phyloP scores from a whole-genome alignment of 2,329 filamentous ascomycete genomes.

The Ciborinia camelliae region DNA sequence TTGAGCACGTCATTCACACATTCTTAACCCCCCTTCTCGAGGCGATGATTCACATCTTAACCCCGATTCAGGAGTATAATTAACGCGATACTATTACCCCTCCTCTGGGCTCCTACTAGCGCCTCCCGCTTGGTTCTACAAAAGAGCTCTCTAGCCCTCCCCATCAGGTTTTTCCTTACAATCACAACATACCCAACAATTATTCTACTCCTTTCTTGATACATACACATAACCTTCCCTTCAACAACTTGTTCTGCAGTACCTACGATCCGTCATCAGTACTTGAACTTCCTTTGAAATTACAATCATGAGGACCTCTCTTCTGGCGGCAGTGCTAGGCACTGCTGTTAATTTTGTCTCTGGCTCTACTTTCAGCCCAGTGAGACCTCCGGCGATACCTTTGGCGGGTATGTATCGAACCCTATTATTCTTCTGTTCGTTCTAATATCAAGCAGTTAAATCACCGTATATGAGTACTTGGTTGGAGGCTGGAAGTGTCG shows the following conservation, averaged over 20 bases:
- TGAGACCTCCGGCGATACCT: slow-evolving; percentile 64
- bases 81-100: neutral
- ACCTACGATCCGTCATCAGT: neutral
- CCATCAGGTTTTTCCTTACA: neutral
- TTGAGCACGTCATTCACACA: neutral
- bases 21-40: neutral
- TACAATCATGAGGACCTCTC: slow-evolving; percentile 23
- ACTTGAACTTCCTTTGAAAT: neutral
- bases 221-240: too few species aligned
- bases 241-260: neutral
- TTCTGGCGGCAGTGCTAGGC: slow-evolving; percentile 17
- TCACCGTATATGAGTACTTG: slow-evolving; percentile 76
- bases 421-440: neutral
- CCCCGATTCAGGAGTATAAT: neutral
- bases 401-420: slow-evolving; percentile 50
- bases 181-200: neutral
- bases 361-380: slow-evolving; percentile 58
- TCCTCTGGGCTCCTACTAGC: neutral
- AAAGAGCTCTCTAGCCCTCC: neutral
- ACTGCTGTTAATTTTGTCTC: slow-evolving; percentile 16
- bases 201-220: neutral
- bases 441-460: slow-evolving; percentile 43
- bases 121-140: neutral
- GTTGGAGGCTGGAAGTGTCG: slow-evolving; percentile 60
- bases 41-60: neutral